Conservation (phyloP, 305 asterid genomes). For the Ilex paraguariensis region DNA sequence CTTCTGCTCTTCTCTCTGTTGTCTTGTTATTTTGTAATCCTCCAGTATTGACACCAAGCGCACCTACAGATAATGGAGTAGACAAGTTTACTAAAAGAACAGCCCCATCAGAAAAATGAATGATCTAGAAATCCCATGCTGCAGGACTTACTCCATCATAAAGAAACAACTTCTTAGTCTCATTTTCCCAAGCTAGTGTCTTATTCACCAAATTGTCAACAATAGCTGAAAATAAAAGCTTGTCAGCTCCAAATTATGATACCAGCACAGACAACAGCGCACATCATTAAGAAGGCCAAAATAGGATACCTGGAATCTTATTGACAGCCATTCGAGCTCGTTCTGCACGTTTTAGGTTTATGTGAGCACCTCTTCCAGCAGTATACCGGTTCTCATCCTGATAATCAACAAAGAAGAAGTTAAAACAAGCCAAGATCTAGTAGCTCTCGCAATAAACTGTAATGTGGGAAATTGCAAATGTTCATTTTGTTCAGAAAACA, state of each 20-base stretch:
- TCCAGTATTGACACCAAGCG: conserved; percentile 80
- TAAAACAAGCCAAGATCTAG: conserved; percentile 12
- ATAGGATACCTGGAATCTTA: conserved; percentile 75
- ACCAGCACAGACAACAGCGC: conserved; percentile 7
- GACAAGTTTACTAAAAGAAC: conserved; percentile 1
- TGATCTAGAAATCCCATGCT: conserved; percentile 6
- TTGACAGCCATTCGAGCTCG: conserved; percentile 71
- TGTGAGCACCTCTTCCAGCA: conserved; percentile 94
- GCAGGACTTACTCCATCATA: conserved; percentile 78
- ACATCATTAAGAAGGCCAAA: conserved; percentile 2
- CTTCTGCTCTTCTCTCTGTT: conserved; percentile 76
- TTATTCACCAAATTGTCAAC: conserved; percentile 68
- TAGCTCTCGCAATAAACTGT: conserved; percentile 1
- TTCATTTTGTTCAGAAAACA: too few relatives aligned
- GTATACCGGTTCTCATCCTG: conserved; percentile 82
- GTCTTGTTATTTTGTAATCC: conserved; percentile 78
- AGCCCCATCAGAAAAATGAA: conserved; percentile 2
- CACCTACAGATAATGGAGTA: conserved; percentile 42
- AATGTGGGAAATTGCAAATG: too few relatives aligned
- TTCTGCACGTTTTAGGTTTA: conserved; percentile 89
- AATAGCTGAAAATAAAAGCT: conserved; percentile 49
- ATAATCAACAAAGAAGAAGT: conserved; percentile 11
- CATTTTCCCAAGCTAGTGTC: conserved; percentile 88
- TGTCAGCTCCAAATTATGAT: conserved; percentile 18
- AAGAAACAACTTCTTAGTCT: conserved; percentile 70